A percentile compares a stretch with the other conserved stretches of the same genome.
Evolutionary conservation across 2,329 filamentous ascomycete species (phyloP).

Genomic region (Pseudogymnoascus sp.): DNA sequence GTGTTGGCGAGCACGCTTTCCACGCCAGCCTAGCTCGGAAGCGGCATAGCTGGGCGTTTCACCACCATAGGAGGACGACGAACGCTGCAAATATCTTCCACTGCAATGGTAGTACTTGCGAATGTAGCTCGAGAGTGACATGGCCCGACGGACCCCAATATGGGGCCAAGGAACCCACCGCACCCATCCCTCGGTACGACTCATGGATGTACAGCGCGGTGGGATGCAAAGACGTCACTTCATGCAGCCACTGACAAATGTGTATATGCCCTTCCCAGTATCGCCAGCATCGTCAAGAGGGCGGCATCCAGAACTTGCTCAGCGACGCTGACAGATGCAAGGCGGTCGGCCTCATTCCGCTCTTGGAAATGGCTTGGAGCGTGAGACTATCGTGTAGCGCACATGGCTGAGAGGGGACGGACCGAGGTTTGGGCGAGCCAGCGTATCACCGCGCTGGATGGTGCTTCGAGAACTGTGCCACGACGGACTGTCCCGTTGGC

Average conservation of each 20-base stretch:
- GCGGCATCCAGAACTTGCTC: background rate
- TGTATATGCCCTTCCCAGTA: background rate
- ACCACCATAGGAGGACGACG: background rate
- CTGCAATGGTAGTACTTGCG: background rate
- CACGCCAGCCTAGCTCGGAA: background rate
- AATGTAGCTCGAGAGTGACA: background rate
- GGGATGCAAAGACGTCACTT: background rate
- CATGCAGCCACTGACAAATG: conserved; percentile 4
- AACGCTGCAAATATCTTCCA: background rate
- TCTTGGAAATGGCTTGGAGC: background rate
- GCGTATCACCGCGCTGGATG: background rate
- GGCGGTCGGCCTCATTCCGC: background rate
- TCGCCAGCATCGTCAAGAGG: background rate
- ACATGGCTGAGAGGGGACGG: background rate
- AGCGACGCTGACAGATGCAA: background rate
- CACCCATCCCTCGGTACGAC: background rate
- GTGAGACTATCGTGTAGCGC: background rate
- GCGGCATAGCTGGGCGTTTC: background rate
- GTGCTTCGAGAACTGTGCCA: background rate
- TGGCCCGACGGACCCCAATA: background rate
- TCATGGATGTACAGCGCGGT: background rate
- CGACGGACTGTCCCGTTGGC: conserved; percentile 3
- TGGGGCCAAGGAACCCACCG: background rate
- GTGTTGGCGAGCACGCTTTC: background rate
- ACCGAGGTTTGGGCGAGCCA: background rate